Conservation (phyloP, 306 rosid genomes). For the Prunus dulcis region DNA sequence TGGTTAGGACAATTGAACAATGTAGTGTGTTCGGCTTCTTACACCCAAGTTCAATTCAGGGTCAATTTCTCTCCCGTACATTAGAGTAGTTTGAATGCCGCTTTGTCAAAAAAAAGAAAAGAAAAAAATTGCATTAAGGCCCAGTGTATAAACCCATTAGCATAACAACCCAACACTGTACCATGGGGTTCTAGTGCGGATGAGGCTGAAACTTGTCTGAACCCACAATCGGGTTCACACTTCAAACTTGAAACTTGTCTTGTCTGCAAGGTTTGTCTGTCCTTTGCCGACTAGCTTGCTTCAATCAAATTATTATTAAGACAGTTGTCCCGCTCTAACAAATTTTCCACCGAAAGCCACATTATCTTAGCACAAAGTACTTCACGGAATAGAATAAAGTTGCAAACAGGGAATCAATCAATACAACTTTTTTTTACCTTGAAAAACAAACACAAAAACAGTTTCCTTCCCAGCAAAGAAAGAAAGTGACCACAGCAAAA, state of each 20-base stretch:
- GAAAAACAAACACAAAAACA: background rate
- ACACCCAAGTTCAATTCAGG: too few relatives aligned
- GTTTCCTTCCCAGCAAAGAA: slow-evolving; percentile 3
- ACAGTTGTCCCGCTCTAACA: slow-evolving; percentile 15
- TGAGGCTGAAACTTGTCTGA: background rate
- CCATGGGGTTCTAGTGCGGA: too few relatives aligned
- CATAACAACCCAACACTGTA: background rate
- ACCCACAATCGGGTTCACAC: background rate
- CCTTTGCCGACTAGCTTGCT: background rate
- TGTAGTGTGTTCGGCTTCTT: too few relatives aligned
- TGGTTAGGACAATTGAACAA: accelerated
- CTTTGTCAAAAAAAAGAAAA: too few relatives aligned
- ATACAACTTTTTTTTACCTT: slow-evolving; percentile 21
- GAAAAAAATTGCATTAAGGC: too few relatives aligned
- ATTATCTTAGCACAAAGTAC: slow-evolving; percentile 10
- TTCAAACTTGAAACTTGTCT: background rate
- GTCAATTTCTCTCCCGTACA: too few relatives aligned
- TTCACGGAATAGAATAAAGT: slow-evolving; percentile 53
- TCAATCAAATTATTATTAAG: background rate
- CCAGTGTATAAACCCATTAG: background rate
- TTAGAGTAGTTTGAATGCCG: too few relatives aligned
- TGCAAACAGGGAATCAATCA: slow-evolving; percentile 27
- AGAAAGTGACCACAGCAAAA: slow-evolving; percentile 16
- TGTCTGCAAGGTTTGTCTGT: background rate
- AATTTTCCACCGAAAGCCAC: slow-evolving; percentile 57